These are phyloP conservation scores for Stenogyne calaminthoides DNA, from an alignment of 305 asterid genomes.

Conservation along the genomic window DNA sequence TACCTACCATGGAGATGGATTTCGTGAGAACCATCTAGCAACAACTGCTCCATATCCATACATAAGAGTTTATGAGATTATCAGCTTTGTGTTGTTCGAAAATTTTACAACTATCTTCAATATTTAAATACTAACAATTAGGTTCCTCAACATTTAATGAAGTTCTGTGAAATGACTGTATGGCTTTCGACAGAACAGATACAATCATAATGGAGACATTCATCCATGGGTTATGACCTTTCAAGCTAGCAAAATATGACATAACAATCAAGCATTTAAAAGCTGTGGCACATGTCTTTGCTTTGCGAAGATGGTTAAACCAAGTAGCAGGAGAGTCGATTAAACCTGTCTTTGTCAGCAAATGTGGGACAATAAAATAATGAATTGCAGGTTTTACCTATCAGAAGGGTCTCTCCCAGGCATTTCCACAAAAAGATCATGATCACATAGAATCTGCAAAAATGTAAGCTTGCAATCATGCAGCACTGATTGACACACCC, in stretches of 20 bases:
- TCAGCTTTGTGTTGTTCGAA: neutral
- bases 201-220: conserved; percentile 21
- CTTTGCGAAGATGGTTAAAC: neutral
- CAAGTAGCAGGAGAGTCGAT: neutral
- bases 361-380: neutral
- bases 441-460: conserved; percentile 95
- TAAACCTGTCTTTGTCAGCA: neutral
- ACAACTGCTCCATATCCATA: conserved; percentile 23
- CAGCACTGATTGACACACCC: conserved; percentile 90
- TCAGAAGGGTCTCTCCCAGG: conserved; percentile 99
- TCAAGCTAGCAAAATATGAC: conserved; percentile 12
- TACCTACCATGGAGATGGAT: neutral
- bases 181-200: neutral
- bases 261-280: conserved; percentile 22
- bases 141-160: conserved; percentile 9
- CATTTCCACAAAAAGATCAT: conserved; percentile 99
- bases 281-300: neutral
- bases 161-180: conserved; percentile 17
- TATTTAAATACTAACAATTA: conserved; percentile 15
- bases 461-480: conserved; percentile 99
- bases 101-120: neutral
- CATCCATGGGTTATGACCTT: neutral
- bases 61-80: neutral
- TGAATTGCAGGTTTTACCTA: conserved; percentile 56
- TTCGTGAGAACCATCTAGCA: conserved; percentile 2